Evolutionary conservation across 2,329 filamentous ascomycete species (phyloP), one percentile per base, ranked within the genome.

Genomic region (Colletotrichum cordylinicola): DNA sequence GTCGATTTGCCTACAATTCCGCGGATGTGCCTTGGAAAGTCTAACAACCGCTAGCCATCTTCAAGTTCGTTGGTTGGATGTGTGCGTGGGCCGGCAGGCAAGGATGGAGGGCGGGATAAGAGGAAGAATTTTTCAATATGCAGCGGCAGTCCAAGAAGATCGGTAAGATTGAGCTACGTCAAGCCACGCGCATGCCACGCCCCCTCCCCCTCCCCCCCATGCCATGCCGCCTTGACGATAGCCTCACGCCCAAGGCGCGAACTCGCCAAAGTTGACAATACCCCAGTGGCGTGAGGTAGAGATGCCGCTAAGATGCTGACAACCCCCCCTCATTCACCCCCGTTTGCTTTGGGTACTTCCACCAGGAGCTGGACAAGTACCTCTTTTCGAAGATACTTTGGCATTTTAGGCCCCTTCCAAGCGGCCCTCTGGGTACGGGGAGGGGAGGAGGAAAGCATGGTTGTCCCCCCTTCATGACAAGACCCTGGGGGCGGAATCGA

Each of bases 171-270:
- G 8, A 10, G 18, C 43, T 60, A 61, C 70, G 52, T 55, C 64
- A 67, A 67, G 21, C 52, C 67, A 35, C 27, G 15, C 33, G 10
- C 48, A 48, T 43, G 21, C 24, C 58, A 65, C 16, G 27, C 56
- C 55, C 27, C 55, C 29, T 31, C 56, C 55, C 27, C 55, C 29
- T 31, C 15, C 48, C 21, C 48, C 27, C 69, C 64, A 62, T 43
- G 39, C 64, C 43, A 35, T 73, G 64, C 35, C 21, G 29, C 37
- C 67, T 33, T 10, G 62, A 64, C 39, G 29, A 39, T 76, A 74
- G 21, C 16, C 37, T 73, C 70, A 76, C 74, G 35, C 74, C 72
- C 65, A 60, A 24, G 70, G 74, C 21, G 74, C 60, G 35, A 52
- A n/a, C 4, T 21, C 9, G 55, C n/a, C 29, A 12, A 27, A 15